Percentiles rank a stretch among this genome's conserved stretches.
Conservation (phyloP, 2,329 filamentous ascomycete species). For the Rhytidhysteron rufulum region DNA sequence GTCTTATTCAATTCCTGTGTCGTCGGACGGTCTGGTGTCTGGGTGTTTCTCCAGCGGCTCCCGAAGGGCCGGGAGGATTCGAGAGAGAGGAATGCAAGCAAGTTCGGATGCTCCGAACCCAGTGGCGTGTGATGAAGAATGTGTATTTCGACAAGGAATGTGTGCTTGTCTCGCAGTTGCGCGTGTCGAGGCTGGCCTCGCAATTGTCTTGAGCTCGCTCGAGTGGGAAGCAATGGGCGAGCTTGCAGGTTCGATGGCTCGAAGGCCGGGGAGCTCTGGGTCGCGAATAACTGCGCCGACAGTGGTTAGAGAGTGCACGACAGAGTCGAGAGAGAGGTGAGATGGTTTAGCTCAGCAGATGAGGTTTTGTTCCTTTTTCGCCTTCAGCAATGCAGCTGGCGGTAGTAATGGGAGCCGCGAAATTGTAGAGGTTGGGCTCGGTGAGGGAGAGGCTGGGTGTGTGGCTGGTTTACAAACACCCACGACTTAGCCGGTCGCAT, state of each 20-base stretch:
- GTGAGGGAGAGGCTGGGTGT: background rate
- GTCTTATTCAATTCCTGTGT: constrained; percentile 15
- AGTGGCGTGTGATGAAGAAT: constrained; percentile 8
- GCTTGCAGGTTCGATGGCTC: no score
- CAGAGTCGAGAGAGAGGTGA: background rate
- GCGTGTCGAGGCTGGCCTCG: constrained; percentile 9
- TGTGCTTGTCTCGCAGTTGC: constrained; percentile 7
- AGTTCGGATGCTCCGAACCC: constrained; percentile 8
- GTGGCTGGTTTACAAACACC: background rate
- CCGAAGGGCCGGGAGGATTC: constrained; percentile 36
- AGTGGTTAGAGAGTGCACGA: background rate
- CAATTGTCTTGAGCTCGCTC: background rate
- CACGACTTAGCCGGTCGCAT: no score
- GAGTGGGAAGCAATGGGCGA: no score
- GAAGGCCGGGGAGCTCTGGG: background rate
- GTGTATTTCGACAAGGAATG: constrained; percentile 13
- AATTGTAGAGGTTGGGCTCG: constrained; percentile 28
- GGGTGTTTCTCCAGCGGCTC: constrained; percentile 37
- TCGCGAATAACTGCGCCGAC: background rate
- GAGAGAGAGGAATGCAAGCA: constrained; percentile 29
- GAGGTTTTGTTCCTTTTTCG: constrained; percentile 21
- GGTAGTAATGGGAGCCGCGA: constrained; percentile 16
- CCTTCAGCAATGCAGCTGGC: background rate
- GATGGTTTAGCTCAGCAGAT: constrained; percentile 31
- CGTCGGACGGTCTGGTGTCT: no score